phyloP scores from a whole-genome alignment of 129 eudicot genomes.

The Arctium lappa region DNA sequence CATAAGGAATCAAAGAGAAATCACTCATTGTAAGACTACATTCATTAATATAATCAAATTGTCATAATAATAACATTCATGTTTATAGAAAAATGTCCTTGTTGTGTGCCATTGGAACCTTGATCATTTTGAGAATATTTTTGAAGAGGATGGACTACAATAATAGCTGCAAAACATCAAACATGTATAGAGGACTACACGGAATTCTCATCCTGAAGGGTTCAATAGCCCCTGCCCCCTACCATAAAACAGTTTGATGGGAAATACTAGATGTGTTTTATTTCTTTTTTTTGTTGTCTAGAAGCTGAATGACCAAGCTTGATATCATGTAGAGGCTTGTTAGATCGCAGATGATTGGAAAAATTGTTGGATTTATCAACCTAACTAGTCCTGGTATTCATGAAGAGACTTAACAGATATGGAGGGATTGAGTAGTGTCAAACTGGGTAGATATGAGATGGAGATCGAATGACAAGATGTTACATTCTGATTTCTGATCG shows the following conservation, averaged over 20 bases:
- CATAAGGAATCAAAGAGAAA: background rate
- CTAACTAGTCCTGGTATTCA: background rate
- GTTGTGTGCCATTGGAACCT: background rate
- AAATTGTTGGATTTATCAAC: background rate
- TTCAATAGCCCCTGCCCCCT: background rate
- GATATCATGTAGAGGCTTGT: background rate
- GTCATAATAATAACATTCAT: background rate
- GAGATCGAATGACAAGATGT: background rate
- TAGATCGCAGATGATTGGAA: background rate
- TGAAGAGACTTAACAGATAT: background rate
- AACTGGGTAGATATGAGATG: background rate
- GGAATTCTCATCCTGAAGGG: background rate
- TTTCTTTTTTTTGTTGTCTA: conserved; percentile 11
- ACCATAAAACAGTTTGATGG: background rate
- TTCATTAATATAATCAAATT: background rate
- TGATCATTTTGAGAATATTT: background rate
- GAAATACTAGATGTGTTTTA: background rate
- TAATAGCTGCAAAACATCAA: background rate
- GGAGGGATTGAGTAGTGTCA: background rate
- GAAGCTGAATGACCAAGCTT: background rate
- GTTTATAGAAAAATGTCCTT: background rate
- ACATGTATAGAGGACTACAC: background rate
- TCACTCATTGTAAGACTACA: background rate
- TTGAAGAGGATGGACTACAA: background rate
- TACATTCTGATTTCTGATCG: conserved; percentile 1